Percentiles rank a stretch among this genome's conserved stretches.
Conservation (phyloP, 164 flowering plant species). For the Stephania cephalantha region DNA sequence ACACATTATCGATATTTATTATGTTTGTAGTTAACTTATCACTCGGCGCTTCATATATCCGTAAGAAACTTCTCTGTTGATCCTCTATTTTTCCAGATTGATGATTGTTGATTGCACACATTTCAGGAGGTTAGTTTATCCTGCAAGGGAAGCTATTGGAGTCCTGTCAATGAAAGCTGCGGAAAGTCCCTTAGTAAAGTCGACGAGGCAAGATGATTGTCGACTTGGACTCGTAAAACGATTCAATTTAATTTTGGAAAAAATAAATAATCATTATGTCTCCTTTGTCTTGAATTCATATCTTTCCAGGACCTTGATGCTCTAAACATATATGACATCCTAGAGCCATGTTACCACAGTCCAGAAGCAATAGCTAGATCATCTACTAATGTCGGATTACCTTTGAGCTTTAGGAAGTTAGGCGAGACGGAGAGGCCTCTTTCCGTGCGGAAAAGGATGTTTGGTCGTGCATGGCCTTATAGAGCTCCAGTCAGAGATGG, state of each 20-base stretch:
- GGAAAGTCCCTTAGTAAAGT: conserved; percentile 40
- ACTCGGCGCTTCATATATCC: neutral
- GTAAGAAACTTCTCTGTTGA: neutral
- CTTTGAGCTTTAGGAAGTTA: conserved; percentile 60
- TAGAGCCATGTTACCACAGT: conserved; percentile 80
- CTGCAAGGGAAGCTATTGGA: conserved; percentile 60
- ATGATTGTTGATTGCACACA: neutral
- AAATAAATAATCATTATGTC: neutral
- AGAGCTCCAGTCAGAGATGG: conserved; percentile 81
- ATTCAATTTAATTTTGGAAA: neutral
- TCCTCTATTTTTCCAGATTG: neutral
- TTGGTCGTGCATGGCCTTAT: conserved; percentile 94
- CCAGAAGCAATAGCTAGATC: conserved; percentile 16
- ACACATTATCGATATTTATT: no score
- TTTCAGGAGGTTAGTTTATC: conserved; percentile 38
- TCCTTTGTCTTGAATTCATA: neutral
- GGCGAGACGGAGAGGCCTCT: conserved; percentile 82
- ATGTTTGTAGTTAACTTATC: no score
- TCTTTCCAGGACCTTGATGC: conserved; percentile 38
- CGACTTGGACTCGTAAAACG: neutral
- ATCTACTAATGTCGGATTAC: conserved; percentile 33
- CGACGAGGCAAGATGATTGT: conserved; percentile 35
- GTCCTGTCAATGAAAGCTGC: conserved; percentile 35
- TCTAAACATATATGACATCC: conserved; percentile 74
- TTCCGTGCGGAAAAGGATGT: conserved; percentile 81